These are phyloP conservation scores for Suillus plorans DNA, from an alignment of 768 basidiomycete genomes.

Conservation along the genomic window DNA sequence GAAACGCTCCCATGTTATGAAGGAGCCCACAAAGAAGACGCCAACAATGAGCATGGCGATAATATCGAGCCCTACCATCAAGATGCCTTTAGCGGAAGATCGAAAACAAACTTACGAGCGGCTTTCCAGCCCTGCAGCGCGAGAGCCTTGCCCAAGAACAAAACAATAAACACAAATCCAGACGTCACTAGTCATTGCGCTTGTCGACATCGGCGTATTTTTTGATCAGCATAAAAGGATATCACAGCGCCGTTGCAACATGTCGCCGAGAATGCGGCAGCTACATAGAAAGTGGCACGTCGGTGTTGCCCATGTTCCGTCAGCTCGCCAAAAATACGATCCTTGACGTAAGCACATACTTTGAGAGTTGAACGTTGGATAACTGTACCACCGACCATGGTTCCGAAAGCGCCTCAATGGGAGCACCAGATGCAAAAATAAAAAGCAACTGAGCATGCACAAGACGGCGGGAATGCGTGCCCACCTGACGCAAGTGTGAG, in stretches of 20 bases:
- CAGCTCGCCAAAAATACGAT: not conserved
- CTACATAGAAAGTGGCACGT: constrained; percentile 53
- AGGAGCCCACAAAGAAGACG: constrained; percentile 47
- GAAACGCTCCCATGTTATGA: constrained; percentile 61
- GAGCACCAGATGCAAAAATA: constrained; percentile 74
- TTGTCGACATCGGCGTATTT: constrained; percentile 35
- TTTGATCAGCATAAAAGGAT: constrained; percentile 55
- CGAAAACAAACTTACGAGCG: constrained; percentile 36
- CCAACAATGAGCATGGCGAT: constrained; percentile 62
- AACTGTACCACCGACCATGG: constrained; percentile 59
- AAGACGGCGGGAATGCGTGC: constrained; percentile 65
- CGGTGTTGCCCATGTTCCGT: constrained; percentile 39
- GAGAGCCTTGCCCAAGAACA: constrained; percentile 59
- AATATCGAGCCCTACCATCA: constrained; percentile 44
- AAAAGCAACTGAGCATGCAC: constrained; percentile 66
- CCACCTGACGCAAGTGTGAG: constrained; percentile 42
- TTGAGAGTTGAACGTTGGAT: constrained; percentile 22
- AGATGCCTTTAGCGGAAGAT: constrained; percentile 18
- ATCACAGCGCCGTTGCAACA: constrained; percentile 49
- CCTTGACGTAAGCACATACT: constrained; percentile 19
- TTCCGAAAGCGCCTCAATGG: constrained; percentile 66
- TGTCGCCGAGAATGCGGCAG: constrained; percentile 38
- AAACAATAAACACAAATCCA: constrained; percentile 67
- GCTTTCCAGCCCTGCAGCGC: constrained; percentile 60
- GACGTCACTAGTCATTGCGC: constrained; percentile 61